These are phyloP conservation scores for Eucalyptus melliodora DNA, from an alignment of 345 rosid species.

Conservation along the genomic window DNA sequence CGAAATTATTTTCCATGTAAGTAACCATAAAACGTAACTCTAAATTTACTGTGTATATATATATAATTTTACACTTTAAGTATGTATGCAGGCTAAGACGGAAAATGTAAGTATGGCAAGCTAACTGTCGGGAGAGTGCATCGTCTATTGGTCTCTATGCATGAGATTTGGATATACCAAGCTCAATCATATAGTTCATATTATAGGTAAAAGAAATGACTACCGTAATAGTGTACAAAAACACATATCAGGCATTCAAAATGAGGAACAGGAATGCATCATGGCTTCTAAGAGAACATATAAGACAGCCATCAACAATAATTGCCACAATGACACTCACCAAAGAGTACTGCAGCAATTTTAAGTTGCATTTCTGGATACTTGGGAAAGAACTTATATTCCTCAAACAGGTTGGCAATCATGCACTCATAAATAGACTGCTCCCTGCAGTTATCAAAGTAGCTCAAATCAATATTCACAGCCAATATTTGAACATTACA, in stretches of 20 bases:
- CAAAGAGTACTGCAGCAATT: conserved; percentile 87
- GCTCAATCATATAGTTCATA: not conserved
- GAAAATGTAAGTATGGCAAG: not conserved
- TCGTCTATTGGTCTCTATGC: not conserved
- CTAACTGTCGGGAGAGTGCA: not conserved
- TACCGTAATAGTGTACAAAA: not conserved
- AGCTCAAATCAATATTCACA: not conserved
- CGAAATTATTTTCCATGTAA: not conserved
- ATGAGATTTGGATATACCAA: not conserved
- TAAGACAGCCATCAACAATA: not conserved
- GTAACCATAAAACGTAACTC: not conserved
- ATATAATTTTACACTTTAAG: not conserved
- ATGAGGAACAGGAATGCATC: not conserved
- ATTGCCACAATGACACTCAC: conserved; percentile 12
- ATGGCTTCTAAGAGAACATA: not conserved
- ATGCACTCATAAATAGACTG: conserved; percentile 82
- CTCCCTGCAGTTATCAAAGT: conserved; percentile 49
- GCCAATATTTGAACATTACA: not conserved
- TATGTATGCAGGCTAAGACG: not conserved
- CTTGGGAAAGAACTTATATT: conserved; percentile 87
- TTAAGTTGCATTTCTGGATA: conserved; percentile 95
- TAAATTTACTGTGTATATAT: not conserved
- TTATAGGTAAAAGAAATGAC: not conserved
- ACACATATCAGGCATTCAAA: not conserved
- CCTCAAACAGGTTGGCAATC: conserved; percentile 94